Evolutionary conservation across 1,284 basidiomycete genomes (phyloP).

Genomic region (Taiwanofungus camphoratus): DNA sequence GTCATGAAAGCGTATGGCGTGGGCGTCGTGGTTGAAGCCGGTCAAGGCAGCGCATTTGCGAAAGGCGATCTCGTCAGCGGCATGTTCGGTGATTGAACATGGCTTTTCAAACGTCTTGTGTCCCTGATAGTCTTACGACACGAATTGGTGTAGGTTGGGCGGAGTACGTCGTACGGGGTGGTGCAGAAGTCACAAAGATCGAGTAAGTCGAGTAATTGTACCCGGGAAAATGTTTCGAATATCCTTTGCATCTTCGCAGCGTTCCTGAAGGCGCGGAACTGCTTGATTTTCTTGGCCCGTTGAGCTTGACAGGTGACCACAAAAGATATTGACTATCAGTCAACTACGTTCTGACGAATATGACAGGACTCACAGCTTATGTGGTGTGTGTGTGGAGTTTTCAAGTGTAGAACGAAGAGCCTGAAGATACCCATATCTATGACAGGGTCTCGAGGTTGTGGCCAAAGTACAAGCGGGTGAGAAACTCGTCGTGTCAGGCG

Average conservation of each 20-base stretch:
- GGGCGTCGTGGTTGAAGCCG: conserved; percentile 61
- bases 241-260: too few relatives aligned
- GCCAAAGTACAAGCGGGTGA: conserved; percentile 78
- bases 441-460: conserved; percentile 80
- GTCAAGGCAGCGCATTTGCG: conserved; percentile 45
- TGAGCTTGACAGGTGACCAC: conserved; percentile 59
- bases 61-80: conserved; percentile 68
- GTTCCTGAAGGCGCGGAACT: conserved; percentile 48
- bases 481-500: conserved; percentile 80
- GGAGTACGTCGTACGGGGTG: conserved; percentile 65
- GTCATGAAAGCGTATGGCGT: conserved; percentile 75
- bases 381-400: conserved; percentile 44
- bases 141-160: conserved; percentile 73
- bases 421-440: too few relatives aligned
- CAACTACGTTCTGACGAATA: not conserved
- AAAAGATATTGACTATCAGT: not conserved
- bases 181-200: conserved; percentile 47
- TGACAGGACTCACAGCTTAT: conserved; percentile 73
- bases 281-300: conserved; percentile 73
- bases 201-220: too few relatives aligned
- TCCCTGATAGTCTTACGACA: conserved; percentile 6
- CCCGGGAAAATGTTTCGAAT: too few relatives aligned
- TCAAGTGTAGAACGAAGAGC: too few relatives aligned
- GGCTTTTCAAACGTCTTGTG: too few relatives aligned
- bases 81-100: conserved; percentile 49